phyloP scores from a whole-genome alignment of 139 green algal genomes.

The Chlorella vulgaris region DNA sequence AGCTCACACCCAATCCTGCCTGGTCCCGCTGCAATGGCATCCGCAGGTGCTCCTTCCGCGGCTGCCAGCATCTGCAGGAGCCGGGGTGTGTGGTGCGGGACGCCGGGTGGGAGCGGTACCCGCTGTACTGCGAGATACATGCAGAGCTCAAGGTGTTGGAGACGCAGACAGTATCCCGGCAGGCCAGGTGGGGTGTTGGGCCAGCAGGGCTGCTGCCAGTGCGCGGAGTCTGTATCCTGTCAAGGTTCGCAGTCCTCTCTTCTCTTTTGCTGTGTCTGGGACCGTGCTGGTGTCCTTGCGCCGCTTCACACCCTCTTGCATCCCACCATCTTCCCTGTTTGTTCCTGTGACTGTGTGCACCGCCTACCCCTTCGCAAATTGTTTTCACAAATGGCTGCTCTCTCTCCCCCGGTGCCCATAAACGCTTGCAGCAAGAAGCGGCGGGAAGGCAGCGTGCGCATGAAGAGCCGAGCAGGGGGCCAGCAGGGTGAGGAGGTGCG shows the following conservation, averaged over 20 bases:
- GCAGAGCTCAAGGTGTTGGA: conserved; percentile 66
- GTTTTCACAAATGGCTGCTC: too few relatives aligned
- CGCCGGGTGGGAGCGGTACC: conserved; percentile 73
- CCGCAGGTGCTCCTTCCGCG: conserved; percentile 80
- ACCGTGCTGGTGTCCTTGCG: background rate
- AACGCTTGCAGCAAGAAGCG: conserved; percentile 48
- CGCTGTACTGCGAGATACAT: conserved; percentile 77
- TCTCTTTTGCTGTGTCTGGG: too few relatives aligned
- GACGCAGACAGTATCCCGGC: conserved; percentile 37
- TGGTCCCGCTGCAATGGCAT: too few relatives aligned
- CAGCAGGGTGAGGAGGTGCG: conserved; percentile 67
- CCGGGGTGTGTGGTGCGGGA: conserved; percentile 80
- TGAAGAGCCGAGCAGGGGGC: conserved; percentile 70
- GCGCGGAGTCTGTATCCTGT: background rate
- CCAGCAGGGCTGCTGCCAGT: background rate
- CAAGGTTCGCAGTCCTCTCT: too few relatives aligned
- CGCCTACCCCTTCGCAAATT: too few relatives aligned
- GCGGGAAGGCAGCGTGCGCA: conserved; percentile 65
- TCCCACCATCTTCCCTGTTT: background rate
- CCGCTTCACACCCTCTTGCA: background rate
- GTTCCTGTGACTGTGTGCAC: background rate
- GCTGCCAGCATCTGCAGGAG: conserved; percentile 91
- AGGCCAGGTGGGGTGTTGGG: conserved; percentile 7
- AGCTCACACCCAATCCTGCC: background rate
- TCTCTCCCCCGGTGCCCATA: too few relatives aligned